Evolutionary conservation across 2,329 filamentous ascomycete genomes (phyloP).

Genomic region (Xylariaceae sp.): DNA sequence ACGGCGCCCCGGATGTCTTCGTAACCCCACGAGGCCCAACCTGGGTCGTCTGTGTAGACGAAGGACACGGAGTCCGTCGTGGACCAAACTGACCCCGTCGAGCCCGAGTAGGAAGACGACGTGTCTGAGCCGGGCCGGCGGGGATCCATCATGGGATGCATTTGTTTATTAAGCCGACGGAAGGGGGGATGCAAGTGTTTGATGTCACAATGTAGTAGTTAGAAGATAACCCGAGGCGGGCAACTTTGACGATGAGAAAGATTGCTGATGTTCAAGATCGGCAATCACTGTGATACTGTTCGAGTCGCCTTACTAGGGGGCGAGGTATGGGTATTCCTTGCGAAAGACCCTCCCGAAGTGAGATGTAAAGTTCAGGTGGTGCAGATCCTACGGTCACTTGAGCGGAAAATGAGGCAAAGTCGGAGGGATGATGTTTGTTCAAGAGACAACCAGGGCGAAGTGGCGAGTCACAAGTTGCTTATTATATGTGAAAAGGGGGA

Average conservation of each 20-base stretch:
- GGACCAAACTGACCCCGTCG: constrained; percentile 38
- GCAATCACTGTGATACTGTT: constrained; percentile 15
- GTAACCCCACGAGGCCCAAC: constrained; percentile 31
- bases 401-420: constrained; percentile 11
- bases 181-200: not conserved
- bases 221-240: not conserved
- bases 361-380: not conserved
- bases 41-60: constrained; percentile 40
- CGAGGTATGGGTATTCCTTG: constrained; percentile 3
- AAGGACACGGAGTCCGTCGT: constrained; percentile 38
- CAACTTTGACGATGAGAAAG: not conserved
- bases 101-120: constrained; percentile 38
- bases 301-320: constrained; percentile 8
- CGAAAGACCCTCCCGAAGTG: constrained; percentile 2
- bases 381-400: constrained; percentile 6
- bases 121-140: constrained; percentile 32
- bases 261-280: constrained; percentile 11
- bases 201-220: constrained; percentile 1
- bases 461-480: not conserved
- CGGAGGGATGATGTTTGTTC: constrained; percentile 4
- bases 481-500: constrained; percentile 22
- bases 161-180: constrained; percentile 2
- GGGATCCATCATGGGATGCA: constrained; percentile 29
- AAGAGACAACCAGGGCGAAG: constrained; percentile 11
- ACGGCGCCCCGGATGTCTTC: constrained; percentile 40